Base-by-base conservation (phyloP, 2,329 filamentous ascomycete species). In the Paecilomyces variotii region DNA sequence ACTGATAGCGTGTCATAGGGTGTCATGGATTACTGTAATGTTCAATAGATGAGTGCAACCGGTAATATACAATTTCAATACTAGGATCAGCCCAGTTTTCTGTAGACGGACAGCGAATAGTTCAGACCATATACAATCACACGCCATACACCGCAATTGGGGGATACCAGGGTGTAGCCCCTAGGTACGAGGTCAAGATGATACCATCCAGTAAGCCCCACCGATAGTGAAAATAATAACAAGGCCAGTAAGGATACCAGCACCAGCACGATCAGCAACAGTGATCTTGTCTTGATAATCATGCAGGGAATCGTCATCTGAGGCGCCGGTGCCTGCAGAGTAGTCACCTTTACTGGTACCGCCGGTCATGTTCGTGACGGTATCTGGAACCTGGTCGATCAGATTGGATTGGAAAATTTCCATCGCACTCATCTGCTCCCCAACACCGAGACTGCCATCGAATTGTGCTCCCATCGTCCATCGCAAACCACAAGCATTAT, bases 401-500 rank as follows among this genome's bases (percentile, higher is more conserved):
- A 30, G 5, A 28, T 27, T 34, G 19, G 10, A n/a, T 19, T 34
- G 27, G 14, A 25, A 45, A n/a, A 52, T 11, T 28, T 49, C 55
- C 50, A 52, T 28, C 2, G 72, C 70, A 10, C 69, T 69, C 72
- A 76, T 74, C 58, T 76, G 73, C 56, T 74, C 65, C 7, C 73
- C 74, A 11, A 76, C 73, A 39, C 74, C 74, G 14, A 65, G 63
- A 4, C 63, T 68, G 2, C 70, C 69, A 39, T 74, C 72, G 64
- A 68, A 75, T 26, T 69, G 68, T 39, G 65, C 54, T 0, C 65
- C 64, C 50, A 26, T 28, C 0, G 66, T 70, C 77, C 77, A 79
- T 56, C 72, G 69, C 51, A 74, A 57, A 2, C 76, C 76, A 56
- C 77, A 79, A 0, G 67, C 66, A 5, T 73, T 73, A 26, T 78